Evolutionary conservation across 2,329 filamentous ascomycete species (phyloP).

Genomic region (Fusarium dlaminii): DNA sequence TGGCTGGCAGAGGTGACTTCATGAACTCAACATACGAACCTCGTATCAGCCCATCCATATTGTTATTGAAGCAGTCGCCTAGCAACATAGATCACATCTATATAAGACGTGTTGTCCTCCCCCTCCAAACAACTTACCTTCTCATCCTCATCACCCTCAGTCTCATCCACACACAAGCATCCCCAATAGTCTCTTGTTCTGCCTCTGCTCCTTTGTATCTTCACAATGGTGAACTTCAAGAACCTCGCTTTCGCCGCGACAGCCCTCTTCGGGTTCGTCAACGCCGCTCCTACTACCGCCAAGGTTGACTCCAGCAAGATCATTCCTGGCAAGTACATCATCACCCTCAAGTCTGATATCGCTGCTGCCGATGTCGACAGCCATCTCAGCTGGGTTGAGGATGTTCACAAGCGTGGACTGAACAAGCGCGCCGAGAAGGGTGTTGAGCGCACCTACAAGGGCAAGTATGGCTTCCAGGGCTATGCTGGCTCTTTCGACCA

Average conservation of each 20-base stretch:
- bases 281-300: slow-evolving; percentile 37
- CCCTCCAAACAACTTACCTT: not conserved
- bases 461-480: slow-evolving; percentile 48
- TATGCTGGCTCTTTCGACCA: slow-evolving; percentile 57
- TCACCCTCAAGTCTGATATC: slow-evolving; percentile 67
- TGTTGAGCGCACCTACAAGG: slow-evolving; percentile 45
- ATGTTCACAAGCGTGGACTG: slow-evolving; percentile 64
- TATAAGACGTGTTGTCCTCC: slow-evolving; percentile 32
- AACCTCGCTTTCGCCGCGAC: slow-evolving; percentile 40
- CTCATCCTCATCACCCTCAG: slow-evolving; percentile 11
- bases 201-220: not conserved
- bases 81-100: slow-evolving; percentile 4
- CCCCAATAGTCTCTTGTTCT: not conserved
- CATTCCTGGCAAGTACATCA: slow-evolving; percentile 62
- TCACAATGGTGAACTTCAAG: slow-evolving; percentile 46
- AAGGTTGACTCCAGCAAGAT: slow-evolving; percentile 34
- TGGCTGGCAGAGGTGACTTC: not conserved
- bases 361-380: slow-evolving; percentile 55
- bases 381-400: slow-evolving; percentile 60
- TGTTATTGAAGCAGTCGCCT: not conserved
- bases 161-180: slow-evolving; percentile 18
- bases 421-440: slow-evolving; percentile 55
- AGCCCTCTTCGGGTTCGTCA: slow-evolving; percentile 35
- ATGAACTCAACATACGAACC: not conserved
- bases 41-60: not conserved